A percentile compares a stretch with the other conserved stretches of the same genome.
Evolutionary conservation across 495 filamentous ascomycete species (phyloP).

Genomic region (Thozetella sp.): DNA sequence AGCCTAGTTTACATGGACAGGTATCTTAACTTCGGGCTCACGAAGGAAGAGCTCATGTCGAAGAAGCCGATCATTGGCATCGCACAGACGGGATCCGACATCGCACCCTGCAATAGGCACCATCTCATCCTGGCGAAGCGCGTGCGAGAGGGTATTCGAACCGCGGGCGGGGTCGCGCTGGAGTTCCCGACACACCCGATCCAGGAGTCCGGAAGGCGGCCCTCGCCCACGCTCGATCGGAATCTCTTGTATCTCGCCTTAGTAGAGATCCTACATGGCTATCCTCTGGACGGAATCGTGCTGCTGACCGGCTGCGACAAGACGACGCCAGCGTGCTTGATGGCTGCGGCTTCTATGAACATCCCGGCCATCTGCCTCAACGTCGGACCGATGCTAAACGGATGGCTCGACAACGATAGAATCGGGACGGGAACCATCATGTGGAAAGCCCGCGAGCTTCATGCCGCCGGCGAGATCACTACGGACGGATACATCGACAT

Average conservation of each 20-base stretch:
- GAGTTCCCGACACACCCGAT: slow-evolving; percentile 61
- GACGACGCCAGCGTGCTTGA: slow-evolving; percentile 55
- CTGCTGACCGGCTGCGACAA: slow-evolving; percentile 61
- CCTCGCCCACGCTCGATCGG: slow-evolving; percentile 54
- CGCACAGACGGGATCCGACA: slow-evolving; percentile 56
- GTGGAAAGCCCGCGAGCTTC: slow-evolving; percentile 54
- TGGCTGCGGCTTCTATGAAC: slow-evolving; percentile 61
- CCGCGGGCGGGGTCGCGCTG: slow-evolving; percentile 55
- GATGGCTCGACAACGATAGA: slow-evolving; percentile 42
- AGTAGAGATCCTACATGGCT: slow-evolving; percentile 53
- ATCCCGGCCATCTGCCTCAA: slow-evolving; percentile 58
- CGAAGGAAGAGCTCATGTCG: slow-evolving; percentile 53
- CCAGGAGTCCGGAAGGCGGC: slow-evolving; percentile 50
- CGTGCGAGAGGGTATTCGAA: slow-evolving; percentile 54
- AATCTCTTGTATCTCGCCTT: slow-evolving; percentile 54
- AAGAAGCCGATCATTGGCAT: slow-evolving; percentile 61
- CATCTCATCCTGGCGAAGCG: slow-evolving; percentile 55
- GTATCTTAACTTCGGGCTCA: slow-evolving; percentile 59
- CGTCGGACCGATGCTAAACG: slow-evolving; percentile 58
- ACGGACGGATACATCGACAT: slow-evolving; percentile 50
- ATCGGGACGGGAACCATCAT: slow-evolving; percentile 50
- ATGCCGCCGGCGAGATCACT: slow-evolving; percentile 53
- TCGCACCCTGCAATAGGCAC: slow-evolving; percentile 55
- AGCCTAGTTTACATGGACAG: slow-evolving; percentile 59
- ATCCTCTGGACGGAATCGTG: slow-evolving; percentile 57